Conservation (phyloP, 805 yeast genomes). For the Candida wancherniae region DNA sequence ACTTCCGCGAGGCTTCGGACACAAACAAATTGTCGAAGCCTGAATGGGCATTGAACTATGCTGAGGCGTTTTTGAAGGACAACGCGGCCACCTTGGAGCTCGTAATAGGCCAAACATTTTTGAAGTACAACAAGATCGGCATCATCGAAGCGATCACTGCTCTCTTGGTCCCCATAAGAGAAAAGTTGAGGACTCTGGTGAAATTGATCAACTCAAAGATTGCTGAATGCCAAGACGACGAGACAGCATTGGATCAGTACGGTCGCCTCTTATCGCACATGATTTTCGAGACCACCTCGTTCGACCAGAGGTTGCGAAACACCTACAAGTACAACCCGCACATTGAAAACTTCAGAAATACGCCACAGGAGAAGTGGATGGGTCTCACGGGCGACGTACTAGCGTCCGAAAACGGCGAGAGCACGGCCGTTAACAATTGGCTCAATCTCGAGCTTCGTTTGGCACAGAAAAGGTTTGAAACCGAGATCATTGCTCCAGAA, state of each 20-base stretch:
- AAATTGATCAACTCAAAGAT: conserved; percentile 21
- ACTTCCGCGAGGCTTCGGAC: conserved; percentile 51
- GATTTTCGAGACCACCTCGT: conserved; percentile 51
- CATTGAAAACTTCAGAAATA: conserved; percentile 15
- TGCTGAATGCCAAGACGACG: conserved; percentile 14
- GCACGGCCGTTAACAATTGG: conserved; percentile 40
- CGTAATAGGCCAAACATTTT: conserved; percentile 33
- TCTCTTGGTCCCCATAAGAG: conserved; percentile 42
- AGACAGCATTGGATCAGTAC: conserved; percentile 24
- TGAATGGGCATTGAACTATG: conserved; percentile 60
- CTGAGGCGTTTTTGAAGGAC: conserved; percentile 38
- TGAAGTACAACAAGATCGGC: conserved; percentile 23
- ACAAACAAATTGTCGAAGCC: conserved; percentile 66
- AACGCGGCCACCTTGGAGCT: conserved; percentile 38
- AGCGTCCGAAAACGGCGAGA: conserved; percentile 30
- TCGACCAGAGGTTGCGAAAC: conserved; percentile 47
- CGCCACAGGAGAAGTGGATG: conserved; percentile 37
- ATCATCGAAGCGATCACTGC: conserved; percentile 42
- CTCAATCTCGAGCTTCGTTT: conserved; percentile 47
- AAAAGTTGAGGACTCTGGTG: conserved; percentile 34
- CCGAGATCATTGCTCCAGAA: conserved; percentile 43
- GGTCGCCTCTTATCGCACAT: conserved; percentile 55
- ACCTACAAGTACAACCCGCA: conserved; percentile 46
- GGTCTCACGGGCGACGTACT: conserved; percentile 44
- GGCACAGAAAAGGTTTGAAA: conserved; percentile 46